Percentiles rank a stretch among this genome's conserved stretches.
phyloP scores from a whole-genome alignment of 306 rosid genomes.

The Vachellia pachyceras region DNA sequence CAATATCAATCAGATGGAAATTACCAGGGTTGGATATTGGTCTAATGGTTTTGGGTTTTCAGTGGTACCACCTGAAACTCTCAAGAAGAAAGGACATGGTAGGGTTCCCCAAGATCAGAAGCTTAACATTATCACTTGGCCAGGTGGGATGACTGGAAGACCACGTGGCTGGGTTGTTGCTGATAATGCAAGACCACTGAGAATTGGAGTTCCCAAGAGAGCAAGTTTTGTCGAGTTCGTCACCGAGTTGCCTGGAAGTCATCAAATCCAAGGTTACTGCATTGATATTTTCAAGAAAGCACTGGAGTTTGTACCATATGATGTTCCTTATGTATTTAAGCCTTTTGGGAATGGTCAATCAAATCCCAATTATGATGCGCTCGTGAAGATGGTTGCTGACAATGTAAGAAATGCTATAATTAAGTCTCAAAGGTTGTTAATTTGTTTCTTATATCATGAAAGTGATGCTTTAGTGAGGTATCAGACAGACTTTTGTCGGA shows the following conservation, averaged over 20 bases:
- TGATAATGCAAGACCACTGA: slow-evolving; percentile 68
- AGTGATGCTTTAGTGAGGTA: slow-evolving; percentile 32
- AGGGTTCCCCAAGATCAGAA: slow-evolving; percentile 55
- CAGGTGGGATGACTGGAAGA: slow-evolving; percentile 71
- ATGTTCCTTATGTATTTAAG: slow-evolving; percentile 69
- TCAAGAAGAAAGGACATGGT: slow-evolving; percentile 34
- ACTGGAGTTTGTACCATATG: slow-evolving; percentile 67
- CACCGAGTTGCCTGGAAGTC: slow-evolving; percentile 52
- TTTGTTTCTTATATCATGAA: slow-evolving; percentile 23
- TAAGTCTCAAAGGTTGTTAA: slow-evolving; percentile 18
- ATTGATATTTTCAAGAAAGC: slow-evolving; percentile 81
- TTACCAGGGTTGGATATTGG: slow-evolving; percentile 78
- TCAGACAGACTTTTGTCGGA: slow-evolving; percentile 20
- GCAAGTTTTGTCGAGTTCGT: slow-evolving; percentile 89
- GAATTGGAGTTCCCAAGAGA: slow-evolving; percentile 86
- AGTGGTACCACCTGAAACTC: slow-evolving; percentile 64
- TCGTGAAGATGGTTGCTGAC: slow-evolving; percentile 67
- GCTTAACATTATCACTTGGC: slow-evolving; percentile 81
- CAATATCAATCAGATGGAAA: slow-evolving; percentile 59
- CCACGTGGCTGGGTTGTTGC: slow-evolving; percentile 99
- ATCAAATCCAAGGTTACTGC: slow-evolving; percentile 69
- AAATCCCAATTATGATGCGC: slow-evolving; percentile 75
- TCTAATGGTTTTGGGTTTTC: slow-evolving; percentile 71
- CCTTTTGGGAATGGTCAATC: slow-evolving; percentile 76
- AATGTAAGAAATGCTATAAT: slow-evolving; percentile 50